Base-by-base conservation (phyloP, 805 yeast genomes). In the Wickerhamomyces chambardii region DNA sequence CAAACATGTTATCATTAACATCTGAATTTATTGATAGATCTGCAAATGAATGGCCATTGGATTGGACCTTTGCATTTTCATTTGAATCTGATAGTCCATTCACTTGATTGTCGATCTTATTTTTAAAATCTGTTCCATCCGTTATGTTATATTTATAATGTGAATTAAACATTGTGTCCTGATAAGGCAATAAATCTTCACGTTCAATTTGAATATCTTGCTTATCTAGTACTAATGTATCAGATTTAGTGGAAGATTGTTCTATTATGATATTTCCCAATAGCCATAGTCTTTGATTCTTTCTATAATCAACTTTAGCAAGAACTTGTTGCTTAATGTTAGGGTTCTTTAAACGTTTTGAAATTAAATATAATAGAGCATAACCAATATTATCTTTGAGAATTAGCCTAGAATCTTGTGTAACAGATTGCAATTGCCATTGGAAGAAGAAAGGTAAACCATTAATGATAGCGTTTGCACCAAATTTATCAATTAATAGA, bases 401-500 rank as follows among this genome's bases (percentile, higher is more conserved):
- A 5, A 44, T 17, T 15, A 16, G 3, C 8, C 36, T 28, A 3
- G 28, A 15, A 17, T 21, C 29, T 3, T 37, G 31, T 29, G 5
- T 15, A 25, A 16, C 29, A 10, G 34, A 31, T 33, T 37, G 17
- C 14, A 63, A 27, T 30, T 53, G 55, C 76, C 76, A 72, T 36
- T 59, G 61, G 36, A 58, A 58, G 41, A 70, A 64, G 42, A 61
- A 68, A 3, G 74, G 68, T 4, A 72, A 38, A 32, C 62, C 65
- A 41, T 69, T 68, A 39, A 53, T 60, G 17, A 68, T 45, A 18
- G 70, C 63, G 43, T 72, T 73, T 33, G 70, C 51, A 2, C 78
- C 79, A 35, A 63, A 63, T 19, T 55, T 56, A 10, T 46, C 37
- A 16, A 56, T 37, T 22, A 64, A 38, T 8, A 44, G 29, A 4